Evolutionary conservation across 2,329 filamentous ascomycete species (phyloP).

Genomic region (Curvularia hawaiiensis): DNA sequence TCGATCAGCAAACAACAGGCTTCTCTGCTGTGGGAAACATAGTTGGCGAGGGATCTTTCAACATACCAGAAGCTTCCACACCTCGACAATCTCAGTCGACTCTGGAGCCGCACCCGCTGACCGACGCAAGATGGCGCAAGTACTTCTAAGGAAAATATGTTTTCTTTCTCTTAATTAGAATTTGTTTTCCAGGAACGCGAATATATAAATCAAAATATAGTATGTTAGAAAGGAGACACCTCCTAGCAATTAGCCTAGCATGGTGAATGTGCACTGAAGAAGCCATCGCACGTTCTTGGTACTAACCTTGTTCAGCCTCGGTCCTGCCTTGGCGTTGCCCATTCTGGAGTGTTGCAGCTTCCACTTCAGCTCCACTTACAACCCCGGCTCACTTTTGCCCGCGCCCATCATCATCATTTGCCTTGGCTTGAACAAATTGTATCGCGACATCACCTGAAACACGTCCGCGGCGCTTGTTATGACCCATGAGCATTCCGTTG

Average conservation of each 20-base stretch:
- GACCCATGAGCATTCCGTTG: not conserved
- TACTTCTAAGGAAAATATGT: constrained; percentile 16
- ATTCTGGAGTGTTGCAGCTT: not conserved
- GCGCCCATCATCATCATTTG: not conserved
- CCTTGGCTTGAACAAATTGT: not conserved
- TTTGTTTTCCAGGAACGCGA: not conserved
- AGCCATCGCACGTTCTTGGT: not conserved
- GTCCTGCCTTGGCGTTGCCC: not conserved
- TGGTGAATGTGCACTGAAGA: not conserved
- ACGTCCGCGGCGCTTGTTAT: not conserved
- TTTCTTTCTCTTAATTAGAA: not conserved
- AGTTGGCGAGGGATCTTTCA: not conserved
- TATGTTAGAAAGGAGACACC: not conserved
- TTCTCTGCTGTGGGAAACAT: not conserved
- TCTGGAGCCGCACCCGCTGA: not conserved
- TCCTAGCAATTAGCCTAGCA: not conserved
- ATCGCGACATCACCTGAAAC: not conserved
- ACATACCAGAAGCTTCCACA: not conserved
- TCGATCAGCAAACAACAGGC: not conserved
- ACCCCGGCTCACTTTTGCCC: not conserved
- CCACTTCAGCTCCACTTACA: not conserved
- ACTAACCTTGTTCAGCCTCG: not conserved
- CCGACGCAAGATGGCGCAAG: constrained; percentile 20
- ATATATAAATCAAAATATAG: not conserved
- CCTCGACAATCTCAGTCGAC: not conserved